Percentiles rank a stretch among this genome's conserved stretches.
phyloP scores from a whole-genome alignment of 1,284 basidiomycete genomes.

The Cutaneotrichosporon sp. region DNA sequence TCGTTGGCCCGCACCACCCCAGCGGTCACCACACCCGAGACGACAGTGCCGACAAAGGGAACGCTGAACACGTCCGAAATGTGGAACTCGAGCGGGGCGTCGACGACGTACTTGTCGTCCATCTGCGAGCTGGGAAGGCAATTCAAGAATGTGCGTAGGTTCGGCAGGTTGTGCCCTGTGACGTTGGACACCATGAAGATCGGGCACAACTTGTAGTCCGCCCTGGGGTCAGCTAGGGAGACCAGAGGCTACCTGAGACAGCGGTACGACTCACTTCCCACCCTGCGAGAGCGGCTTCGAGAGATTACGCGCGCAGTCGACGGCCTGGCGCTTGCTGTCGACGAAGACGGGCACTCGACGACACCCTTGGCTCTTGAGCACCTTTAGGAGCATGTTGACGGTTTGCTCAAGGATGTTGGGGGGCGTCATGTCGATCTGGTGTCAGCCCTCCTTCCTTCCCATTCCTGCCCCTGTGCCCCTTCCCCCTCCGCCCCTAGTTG shows the following conservation, averaged over 20 bases:
- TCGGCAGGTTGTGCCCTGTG: slow-evolving; percentile 76
- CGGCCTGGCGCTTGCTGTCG: slow-evolving; percentile 64
- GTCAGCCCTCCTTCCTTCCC: slow-evolving; percentile 14
- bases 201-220: slow-evolving; percentile 70
- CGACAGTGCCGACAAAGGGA: slow-evolving; percentile 93
- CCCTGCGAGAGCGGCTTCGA: slow-evolving; percentile 63
- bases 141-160: slow-evolving; percentile 83
- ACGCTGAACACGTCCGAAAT: slow-evolving; percentile 67
- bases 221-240: slow-evolving; percentile 1
- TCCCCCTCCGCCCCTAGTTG: neutral
- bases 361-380: slow-evolving; percentile 91
- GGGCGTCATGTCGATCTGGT: slow-evolving; percentile 94
- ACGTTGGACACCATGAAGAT: slow-evolving; percentile 95
- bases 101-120: slow-evolving; percentile 73
- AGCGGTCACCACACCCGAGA: slow-evolving; percentile 84
- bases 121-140: slow-evolving; percentile 79
- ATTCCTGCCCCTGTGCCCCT: no score
- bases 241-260: no score
- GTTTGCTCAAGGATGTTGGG: slow-evolving; percentile 87
- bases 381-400: slow-evolving; percentile 88
- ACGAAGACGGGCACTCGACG: slow-evolving; percentile 61
- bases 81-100: slow-evolving; percentile 79
- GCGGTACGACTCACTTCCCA: slow-evolving; percentile 67
- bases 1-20: slow-evolving; percentile 80
- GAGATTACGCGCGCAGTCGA: slow-evolving; percentile 65